Base-by-base conservation (phyloP, 2,329 filamentous ascomycete genomes). In the Pseudofabraea citricarpa region DNA sequence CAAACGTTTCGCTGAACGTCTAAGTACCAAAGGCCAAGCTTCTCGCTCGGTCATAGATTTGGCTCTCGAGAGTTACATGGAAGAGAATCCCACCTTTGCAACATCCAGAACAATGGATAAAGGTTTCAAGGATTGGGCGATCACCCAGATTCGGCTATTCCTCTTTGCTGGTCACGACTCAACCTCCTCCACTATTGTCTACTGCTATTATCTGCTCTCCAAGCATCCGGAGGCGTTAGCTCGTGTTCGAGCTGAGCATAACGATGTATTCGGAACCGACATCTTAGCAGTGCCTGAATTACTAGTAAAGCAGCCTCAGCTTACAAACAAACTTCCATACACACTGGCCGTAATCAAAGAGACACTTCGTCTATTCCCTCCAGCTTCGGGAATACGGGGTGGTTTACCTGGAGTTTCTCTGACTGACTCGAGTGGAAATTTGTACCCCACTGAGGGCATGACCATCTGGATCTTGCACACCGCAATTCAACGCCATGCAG, bases 401-500 rank as follows among this genome's bases (percentile, higher is more conserved):
- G 55, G 55, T 9, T 27, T 31, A 6, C 16, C 36, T 16, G 50
- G 46, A 6, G 33, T 45, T 1, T 22, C 35, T 27, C 41, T 57
- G 3, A 36, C 31, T 23, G 49, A 49, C 24, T 20, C 36, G 16
- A 26, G 52, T 7, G 53, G 53, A 8, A 46, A 45, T 9, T 23
- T 24, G 7, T 46, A 43, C 23, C 49, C 51, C 5, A 56, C 51
- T 1, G 47, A 48, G 15, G 36, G 44, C 12, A 39, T 29, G 2
- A 47, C 47, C 15, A 35, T 56, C 8, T 46, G 46, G 24, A 43
- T 51, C 4, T 29, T 51, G 5, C 52, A 55, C 19, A 37, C 39
- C 8, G 37, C 35, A 2, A 43, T 55, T 3, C 69, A 72, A 24
- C 61, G 64, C 12, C 64, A 67, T 48, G 58, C 64, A 3, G 50